phyloP scores from a whole-genome alignment of 371 early-diverging fungal species.

The Quaeritorhiza haematococci region DNA sequence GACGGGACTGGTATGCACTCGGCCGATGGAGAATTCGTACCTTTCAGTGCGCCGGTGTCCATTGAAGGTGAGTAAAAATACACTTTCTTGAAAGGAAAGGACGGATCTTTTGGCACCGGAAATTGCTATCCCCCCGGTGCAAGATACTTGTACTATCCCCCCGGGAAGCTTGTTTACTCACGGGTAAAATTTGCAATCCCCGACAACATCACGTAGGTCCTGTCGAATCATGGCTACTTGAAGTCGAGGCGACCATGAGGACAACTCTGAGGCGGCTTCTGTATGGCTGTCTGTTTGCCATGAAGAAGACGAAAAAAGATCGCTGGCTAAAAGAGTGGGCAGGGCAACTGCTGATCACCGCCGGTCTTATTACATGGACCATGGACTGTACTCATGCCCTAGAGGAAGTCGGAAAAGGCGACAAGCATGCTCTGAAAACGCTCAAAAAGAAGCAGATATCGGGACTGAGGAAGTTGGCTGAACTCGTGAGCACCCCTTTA shows the following conservation, averaged over 20 bases:
- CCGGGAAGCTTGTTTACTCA: too few relatives aligned
- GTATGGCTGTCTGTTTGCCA: slow-evolving; percentile 29
- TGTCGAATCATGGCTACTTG: slow-evolving; percentile 50
- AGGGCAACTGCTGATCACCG: slow-evolving; percentile 45
- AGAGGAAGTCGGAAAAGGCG: slow-evolving; percentile 44
- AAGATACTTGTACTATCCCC: too few relatives aligned
- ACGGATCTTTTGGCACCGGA: too few relatives aligned
- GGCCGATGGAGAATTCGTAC: slow-evolving; percentile 53
- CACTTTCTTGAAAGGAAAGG: too few relatives aligned
- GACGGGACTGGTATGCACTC: slow-evolving; percentile 53
- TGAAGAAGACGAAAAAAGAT: slow-evolving; percentile 49
- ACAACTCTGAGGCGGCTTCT: slow-evolving; percentile 39
- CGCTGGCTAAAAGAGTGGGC: slow-evolving; percentile 59
- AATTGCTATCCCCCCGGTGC: too few relatives aligned
- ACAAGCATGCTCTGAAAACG: slow-evolving; percentile 41
- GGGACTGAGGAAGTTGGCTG: slow-evolving; percentile 46
- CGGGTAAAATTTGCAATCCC: too few relatives aligned
- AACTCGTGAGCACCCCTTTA: slow-evolving; percentile 38
- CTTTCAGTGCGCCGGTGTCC: slow-evolving; percentile 37
- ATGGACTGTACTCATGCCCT: slow-evolving; percentile 45
- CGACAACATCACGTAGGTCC: slow-evolving; percentile 25
- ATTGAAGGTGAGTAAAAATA: slow-evolving; percentile 37
- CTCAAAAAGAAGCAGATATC: slow-evolving; percentile 50
- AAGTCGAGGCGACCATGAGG: slow-evolving; percentile 44
- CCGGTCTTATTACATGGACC: slow-evolving; percentile 51